Conservation (phyloP, 257 asterid species). For the Solanum sejunctum region DNA sequence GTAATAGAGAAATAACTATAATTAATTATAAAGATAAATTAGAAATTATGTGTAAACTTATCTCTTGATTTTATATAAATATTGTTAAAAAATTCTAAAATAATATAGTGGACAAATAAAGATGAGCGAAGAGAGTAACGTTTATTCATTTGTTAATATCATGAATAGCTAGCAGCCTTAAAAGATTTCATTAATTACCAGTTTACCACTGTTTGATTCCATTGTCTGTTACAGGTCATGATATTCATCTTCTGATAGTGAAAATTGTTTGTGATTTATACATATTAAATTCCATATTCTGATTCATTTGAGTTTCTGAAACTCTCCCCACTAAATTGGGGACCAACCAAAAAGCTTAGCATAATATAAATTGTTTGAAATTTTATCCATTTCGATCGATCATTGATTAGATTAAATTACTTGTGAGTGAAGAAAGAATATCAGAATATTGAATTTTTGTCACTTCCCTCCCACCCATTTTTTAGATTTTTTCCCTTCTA, state of each 20-base stretch:
- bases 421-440: not conserved
- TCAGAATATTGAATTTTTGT: not conserved
- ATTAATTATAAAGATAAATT: too few species aligned
- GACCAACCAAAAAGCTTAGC: constrained; percentile 16
- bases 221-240: not conserved
- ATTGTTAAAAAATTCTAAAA: too few species aligned
- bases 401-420: not conserved
- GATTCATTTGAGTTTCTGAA: constrained; percentile 14
- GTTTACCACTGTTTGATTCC: not conserved
- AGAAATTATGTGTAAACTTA: too few species aligned
- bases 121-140: too few species aligned
- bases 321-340: constrained; percentile 21
- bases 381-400: constrained; percentile 1
- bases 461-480: not conserved
- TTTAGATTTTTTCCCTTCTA: not conserved
- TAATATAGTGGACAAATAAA: too few species aligned
- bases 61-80: too few species aligned
- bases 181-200: constrained; percentile 8
- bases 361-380: constrained; percentile 13
- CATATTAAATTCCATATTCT: not conserved
- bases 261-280: not conserved
- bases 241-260: not conserved
- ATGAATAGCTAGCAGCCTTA: constrained; percentile 11
- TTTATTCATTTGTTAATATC: constrained; percentile 4
- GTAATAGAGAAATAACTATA: too few species aligned